Evolutionary conservation across 2,329 filamentous ascomycete genomes (phyloP), one percentile per base, ranked within the genome.

Genomic region (Phialocephala sp.): DNA sequence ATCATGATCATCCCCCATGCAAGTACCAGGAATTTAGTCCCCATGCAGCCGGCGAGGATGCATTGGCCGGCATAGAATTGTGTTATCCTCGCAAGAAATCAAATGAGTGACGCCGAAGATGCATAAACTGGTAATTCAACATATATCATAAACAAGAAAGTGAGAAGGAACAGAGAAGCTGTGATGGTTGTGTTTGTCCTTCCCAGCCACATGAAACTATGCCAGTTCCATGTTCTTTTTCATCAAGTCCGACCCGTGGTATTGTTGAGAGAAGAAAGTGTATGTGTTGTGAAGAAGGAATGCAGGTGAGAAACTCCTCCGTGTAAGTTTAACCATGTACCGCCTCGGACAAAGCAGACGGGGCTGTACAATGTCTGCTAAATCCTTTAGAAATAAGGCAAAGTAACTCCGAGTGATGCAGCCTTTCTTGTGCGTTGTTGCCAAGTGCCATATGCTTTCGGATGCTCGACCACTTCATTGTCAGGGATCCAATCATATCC

Each of bases 401-500:
- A 69, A 2, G 59, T 62, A 15, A 67, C 54, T 27, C 70, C 69
- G n/a, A 71, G 56, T 3, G 56, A 60, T 20, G 67, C 68, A 14
- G 62, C 69, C 56, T 65, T 69, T 56, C 71, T 69, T 20, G 60
- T 45, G 15, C 68, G 69, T 50, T 67, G 62, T 50, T 62, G 59
- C 20, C 45, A 36, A 6, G 68, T 71, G 59, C 67, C 64, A 24
- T 64, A 54, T 14, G 66, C 45, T 37, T 63, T 67, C 11, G 67
- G 66, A 63, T 69, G 66, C n/a, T 22, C 24, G 8, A 61, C 41
- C 4, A 72, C 41, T 35, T 72, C 69, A 18, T 69, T 66, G 14
- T 60, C 59, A 50, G 63, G 58, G n/a, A 69, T 45, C 69, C 69
- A 70, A 39, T 70, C 70, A 59, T 62, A 68, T 11, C 68, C 61